These are phyloP conservation scores for Coemansia pectinata DNA, from an alignment of 192 early-diverging fungal genomes.

Conservation along the genomic window DNA sequence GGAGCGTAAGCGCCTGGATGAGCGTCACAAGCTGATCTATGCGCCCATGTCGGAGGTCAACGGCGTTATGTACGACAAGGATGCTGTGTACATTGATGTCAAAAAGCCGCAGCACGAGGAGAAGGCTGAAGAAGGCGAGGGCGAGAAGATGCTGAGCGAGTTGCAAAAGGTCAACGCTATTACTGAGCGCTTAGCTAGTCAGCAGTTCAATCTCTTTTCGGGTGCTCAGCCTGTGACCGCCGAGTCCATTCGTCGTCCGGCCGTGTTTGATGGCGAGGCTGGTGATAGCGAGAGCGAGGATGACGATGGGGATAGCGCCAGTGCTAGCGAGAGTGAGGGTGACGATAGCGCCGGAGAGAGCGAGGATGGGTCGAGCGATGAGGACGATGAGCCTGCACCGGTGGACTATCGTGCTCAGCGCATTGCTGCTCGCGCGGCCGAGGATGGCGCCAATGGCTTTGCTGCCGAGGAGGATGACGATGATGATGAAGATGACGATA, in stretches of 20 bases:
- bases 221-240: slow-evolving; percentile 42
- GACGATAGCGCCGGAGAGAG: slow-evolving; percentile 45
- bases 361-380: slow-evolving; percentile 45
- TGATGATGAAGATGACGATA: slow-evolving; percentile 25
- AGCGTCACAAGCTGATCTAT: slow-evolving; percentile 95
- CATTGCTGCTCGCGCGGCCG: slow-evolving; percentile 78
- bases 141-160: slow-evolving; percentile 91
- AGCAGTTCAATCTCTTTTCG: slow-evolving; percentile 53
- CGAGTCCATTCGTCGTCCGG: slow-evolving; percentile 57
- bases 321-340: slow-evolving; percentile 19
- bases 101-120: slow-evolving; percentile 63
- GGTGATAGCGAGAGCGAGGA: slow-evolving; percentile 47
- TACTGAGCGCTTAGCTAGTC: slow-evolving; percentile 33
- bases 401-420: slow-evolving; percentile 28
- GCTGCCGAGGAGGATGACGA: slow-evolving; percentile 2
- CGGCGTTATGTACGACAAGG: slow-evolving; percentile 98
- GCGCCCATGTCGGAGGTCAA: slow-evolving; percentile 98
- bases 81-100: slow-evolving; percentile 98
- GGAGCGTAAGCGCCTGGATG: slow-evolving; percentile 82
- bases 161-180: slow-evolving; percentile 76
- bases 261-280: slow-evolving; percentile 60
- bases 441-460: slow-evolving; percentile 39
- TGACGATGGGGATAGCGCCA: slow-evolving; percentile 13
- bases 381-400: not conserved
- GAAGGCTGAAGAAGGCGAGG: slow-evolving; percentile 63